Evolutionary conservation across 2,329 filamentous ascomycete genomes (phyloP), one percentile per base, ranked within the genome.

Genomic region (Chaetomiaceae sp.): DNA sequence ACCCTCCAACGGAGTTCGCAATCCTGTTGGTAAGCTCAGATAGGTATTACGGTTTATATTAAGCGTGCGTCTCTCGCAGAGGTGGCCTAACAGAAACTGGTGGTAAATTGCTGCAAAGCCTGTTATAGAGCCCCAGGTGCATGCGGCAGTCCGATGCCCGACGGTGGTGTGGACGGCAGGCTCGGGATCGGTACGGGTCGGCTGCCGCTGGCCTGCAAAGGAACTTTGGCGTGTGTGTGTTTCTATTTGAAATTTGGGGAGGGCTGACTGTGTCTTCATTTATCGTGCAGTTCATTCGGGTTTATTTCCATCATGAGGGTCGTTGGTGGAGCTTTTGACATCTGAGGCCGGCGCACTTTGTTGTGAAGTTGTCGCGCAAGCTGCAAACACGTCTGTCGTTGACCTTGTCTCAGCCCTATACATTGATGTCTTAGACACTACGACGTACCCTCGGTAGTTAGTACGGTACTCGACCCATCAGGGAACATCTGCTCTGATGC

Each of bases 111-210:
- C 33, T 36, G 23, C 21, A 27, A 29, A 36, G 13, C 37, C 21
- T 37, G 44, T 37, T 36, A 46, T n/a, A 10, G 32, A 23, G 30
- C 30, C 30, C 6, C 18, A 7, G 14, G 42, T 18, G 20, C 10
- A 36, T 23, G 32, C 20, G 30, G 43, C 11, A 36, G 20, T 16
- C 36, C 27, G 27, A 27, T 30, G 25, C 36, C 36, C n/a, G 25
- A 14, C 20, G 29, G 9, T 34, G 47, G 23, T 16, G 14, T 14
- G 42, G 27, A 25, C 38, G 47, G 47, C 47, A 43, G 32, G 29
- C 21, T 43, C 47, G 37, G 47, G 37, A 49, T 42, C 47, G 37
- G 47, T 29, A 42, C 47, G 47, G 47, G 38, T 43, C 47, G 32
- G 30, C 30, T 29, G 30, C 27, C 4, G 18, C 46, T 33, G 25